Base-by-base conservation (phyloP, 495 filamentous ascomycete species). In the Hypoxylon crocopeplum region DNA sequence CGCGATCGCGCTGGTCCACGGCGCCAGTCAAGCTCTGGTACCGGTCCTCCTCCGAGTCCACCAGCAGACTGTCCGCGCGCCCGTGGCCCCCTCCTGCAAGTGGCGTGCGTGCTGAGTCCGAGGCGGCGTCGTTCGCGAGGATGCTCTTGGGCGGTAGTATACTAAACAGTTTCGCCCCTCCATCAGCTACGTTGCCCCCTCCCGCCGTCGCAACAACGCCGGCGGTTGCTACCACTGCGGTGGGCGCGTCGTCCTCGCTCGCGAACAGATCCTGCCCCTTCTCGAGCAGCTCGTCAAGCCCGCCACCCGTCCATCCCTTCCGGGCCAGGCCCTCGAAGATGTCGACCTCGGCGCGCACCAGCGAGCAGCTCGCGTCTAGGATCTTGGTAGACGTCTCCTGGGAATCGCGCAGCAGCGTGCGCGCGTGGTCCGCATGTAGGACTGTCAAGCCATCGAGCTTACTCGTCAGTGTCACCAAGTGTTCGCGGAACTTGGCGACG, bases 251-350 rank as follows among this genome's bases (percentile, higher is more conserved):
- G 12, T 73, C 70, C 33, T 83, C 80, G 36, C 70, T 74, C 15
- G 83, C 82, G 56, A 87, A 87, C 11, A 86, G 71, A 63, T 87
- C 84, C 38, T 75, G 70, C n/a, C 83, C 83, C 58, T 76, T 79
- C 51, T 86, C 83, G 15, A 87, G 68, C 16, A 87, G 57, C 21
- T 87, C 84, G 32, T 86, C 84, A 16, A 87, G 67, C 0, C 84
- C 84, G 21, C 84, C 84, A 7, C 84, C 85, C 19, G 75, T 80
- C 84, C 84, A 87, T 3, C 84, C 84, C 54, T 87, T 87, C 45
- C 82, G 68, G 34, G 84, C 84, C 49, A 87, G 65, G 16, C 80
- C 77, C 70, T 87, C 84, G 61, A 86, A 87, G 41, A 87, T 86
- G 54, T 87, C 84, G 5, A 86, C 78, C 69, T 87, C 84, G 37